phyloP scores from a whole-genome alignment of 2,329 filamentous ascomycete genomes.

The Paraconiothyrium sp. region DNA sequence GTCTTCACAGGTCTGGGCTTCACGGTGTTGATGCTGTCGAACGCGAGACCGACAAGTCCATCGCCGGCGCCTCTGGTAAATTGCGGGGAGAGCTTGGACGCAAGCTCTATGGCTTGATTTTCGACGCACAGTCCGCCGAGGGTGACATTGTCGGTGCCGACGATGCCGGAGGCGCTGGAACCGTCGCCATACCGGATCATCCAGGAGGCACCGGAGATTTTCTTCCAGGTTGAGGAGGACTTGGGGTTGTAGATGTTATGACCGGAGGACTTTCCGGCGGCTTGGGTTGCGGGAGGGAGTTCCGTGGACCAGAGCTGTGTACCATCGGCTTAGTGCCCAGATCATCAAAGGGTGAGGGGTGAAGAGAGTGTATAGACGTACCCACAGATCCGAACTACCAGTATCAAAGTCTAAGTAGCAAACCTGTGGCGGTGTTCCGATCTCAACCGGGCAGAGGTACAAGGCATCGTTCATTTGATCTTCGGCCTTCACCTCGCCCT shows the following conservation, averaged over 20 bases:
- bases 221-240: constrained; percentile 69
- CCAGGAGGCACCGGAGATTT: constrained; percentile 63
- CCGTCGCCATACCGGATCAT: constrained; percentile 74
- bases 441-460: constrained; percentile 71
- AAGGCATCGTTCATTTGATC: constrained; percentile 74
- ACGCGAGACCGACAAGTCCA: constrained; percentile 74
- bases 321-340: constrained; percentile 1
- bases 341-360: background rate
- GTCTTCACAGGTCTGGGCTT: constrained; percentile 64
- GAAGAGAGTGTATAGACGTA: constrained; percentile 32
- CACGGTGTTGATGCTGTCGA: constrained; percentile 71
- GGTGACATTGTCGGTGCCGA: constrained; percentile 70
- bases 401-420: constrained; percentile 73
- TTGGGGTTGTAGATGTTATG: constrained; percentile 68
- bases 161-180: constrained; percentile 71
- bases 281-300: constrained; percentile 53
- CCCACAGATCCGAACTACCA: constrained; percentile 75
- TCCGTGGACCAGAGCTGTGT: constrained; percentile 72
- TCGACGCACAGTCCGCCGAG: constrained; percentile 70
- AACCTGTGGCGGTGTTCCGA: constrained; percentile 72
- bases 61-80: constrained; percentile 68
- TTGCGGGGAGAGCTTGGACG: constrained; percentile 65
- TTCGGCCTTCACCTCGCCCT: constrained; percentile 65
- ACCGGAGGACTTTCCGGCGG: constrained; percentile 46
- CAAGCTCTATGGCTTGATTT: constrained; percentile 72